Evolutionary conservation across 2,329 filamentous ascomycete species (phyloP).

Genomic region (Colletotrichum euphorbiae): DNA sequence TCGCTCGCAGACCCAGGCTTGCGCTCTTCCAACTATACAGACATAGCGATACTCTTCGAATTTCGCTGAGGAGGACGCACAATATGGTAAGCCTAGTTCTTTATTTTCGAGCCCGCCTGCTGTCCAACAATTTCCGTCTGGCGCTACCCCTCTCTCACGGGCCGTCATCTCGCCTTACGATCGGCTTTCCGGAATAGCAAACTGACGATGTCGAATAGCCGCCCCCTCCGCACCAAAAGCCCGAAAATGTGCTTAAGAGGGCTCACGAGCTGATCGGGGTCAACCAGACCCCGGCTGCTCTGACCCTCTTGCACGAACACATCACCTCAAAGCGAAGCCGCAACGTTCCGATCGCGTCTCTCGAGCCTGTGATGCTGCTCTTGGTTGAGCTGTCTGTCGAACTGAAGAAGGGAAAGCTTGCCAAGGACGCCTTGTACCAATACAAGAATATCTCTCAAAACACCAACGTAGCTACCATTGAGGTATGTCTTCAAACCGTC

Average conservation of each 20-base stretch:
- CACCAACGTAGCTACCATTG: constrained; percentile 97
- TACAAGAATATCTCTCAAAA: constrained; percentile 99
- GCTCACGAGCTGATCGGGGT: constrained; percentile 99
- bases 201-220: constrained; percentile 66
- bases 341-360: constrained; percentile 93
- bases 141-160: constrained; percentile 37
- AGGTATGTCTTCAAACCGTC: constrained; percentile 65
- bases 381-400: constrained; percentile 97
- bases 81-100: constrained; percentile 44
- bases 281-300: constrained; percentile 89
- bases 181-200: constrained; percentile 40
- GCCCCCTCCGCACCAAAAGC: constrained; percentile 96
- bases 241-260: constrained; percentile 99
- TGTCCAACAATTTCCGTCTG: constrained; percentile 20
- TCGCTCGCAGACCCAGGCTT: constrained; percentile 50
- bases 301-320: constrained; percentile 98
- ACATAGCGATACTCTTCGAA: constrained; percentile 43
- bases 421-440: constrained; percentile 98
- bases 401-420: constrained; percentile 96
- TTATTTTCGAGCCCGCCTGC: neutral
- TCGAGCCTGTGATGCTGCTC: constrained; percentile 98
- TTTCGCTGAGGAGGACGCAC: constrained; percentile 62
- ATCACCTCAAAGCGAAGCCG: constrained; percentile 98
- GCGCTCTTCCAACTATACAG: constrained; percentile 48
- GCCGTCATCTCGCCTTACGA: constrained; percentile 24